Evolutionary conservation across 2,329 filamentous ascomycete species (phyloP), one percentile per base, ranked within the genome.

Genomic region (Fusarium ambrosium): DNA sequence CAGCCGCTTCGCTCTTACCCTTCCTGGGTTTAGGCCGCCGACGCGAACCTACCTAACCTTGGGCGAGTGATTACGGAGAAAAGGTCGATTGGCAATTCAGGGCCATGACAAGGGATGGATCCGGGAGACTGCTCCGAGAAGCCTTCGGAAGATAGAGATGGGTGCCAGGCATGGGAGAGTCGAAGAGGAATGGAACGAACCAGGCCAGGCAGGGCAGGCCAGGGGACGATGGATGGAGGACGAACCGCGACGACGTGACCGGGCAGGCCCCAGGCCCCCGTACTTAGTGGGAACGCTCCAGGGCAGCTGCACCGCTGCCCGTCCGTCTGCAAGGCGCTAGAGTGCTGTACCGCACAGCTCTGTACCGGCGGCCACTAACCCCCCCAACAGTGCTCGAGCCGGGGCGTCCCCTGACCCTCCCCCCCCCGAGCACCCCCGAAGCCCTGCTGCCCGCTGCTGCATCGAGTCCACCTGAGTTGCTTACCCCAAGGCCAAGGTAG

Each of bases 281-380:
- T 29, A 53, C 43, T 22, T 48, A 45, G 51, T 74, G 72, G 71
- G 62, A 74, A 74, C 71, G 20, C 43, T 53, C 16, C 68, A 74
- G 68, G 72, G 68, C 71, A 74, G 16, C 62, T 63, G 60, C 71
- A 72, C 58, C 58, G 69, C 68, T 71, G 69, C 32, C 32, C 4
- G 32, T 32, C 32, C 32, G 10, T 68, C 59, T 60, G 58, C 48
- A 71, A 39, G 65, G 56, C 64, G 72, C 64, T 74, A 69, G 61
- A 62, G 55, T 37, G 36, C 43, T 45, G 71, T 74, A 72, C 63
- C 56, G 71, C 61, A 37, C 71, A 74, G 68, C 59, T 43, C 64
- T 74, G 65, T 70, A 70, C 62, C 59, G 72, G 62, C 72, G 72
- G 72, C 69, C 72, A 69, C 72, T 75, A 75, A 72, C 36, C 72